Evolutionary conservation across 176 grass and related monocot genomes (phyloP), one percentile per base, ranked within the genome.

Genomic region (Areca catechu): DNA sequence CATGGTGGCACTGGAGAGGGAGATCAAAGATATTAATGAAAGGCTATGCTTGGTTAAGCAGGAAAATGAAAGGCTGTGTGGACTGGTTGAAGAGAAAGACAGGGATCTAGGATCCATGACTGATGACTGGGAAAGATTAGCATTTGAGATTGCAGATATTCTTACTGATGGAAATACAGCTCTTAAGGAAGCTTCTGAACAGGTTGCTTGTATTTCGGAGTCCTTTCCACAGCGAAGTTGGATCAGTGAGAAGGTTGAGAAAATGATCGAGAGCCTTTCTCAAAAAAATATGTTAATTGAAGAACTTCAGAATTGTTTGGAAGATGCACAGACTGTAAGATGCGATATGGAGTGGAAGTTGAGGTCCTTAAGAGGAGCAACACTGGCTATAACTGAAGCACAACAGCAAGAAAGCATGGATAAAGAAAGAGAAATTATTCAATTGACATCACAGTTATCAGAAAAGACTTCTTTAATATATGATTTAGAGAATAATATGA

Each of bases 281-380:
- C 81, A 92, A 66, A 98, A 74, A 77, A 84, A 98, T 82, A 34
- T 62, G 49, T 51, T 98, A 34, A 83, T 98, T 47, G 63, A 85
- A 72, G 87, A 85, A 76, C 87, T 98, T 72, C 81, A 80, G 69
- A 80, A 75, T 57, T 73, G 78, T 19, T 85, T 98, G 65, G 80
- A 85, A 64, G 93, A 88, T 48, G 93, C 76, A 59, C 83, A 98
- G 68, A 62, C 24, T 47, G 82, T 88, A 72, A 92, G 81, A 50
- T 72, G 62, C 59, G 81, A 85, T 51, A 70, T 98, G 74, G 87
- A 98, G 51, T 77, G 70, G 78, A 98, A 98, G 65, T 83, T 98
- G 22, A 88, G 67, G 30, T 98, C 84, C 67, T 84, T 98, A 71
- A 85, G 81, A 74, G 87, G 83, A 65, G 87, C 87, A 79, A 85